Evolutionary conservation across 495 filamentous ascomycete genomes (phyloP), one percentile per base, ranked within the genome.

Genomic region (Aspergillus conjunctus): DNA sequence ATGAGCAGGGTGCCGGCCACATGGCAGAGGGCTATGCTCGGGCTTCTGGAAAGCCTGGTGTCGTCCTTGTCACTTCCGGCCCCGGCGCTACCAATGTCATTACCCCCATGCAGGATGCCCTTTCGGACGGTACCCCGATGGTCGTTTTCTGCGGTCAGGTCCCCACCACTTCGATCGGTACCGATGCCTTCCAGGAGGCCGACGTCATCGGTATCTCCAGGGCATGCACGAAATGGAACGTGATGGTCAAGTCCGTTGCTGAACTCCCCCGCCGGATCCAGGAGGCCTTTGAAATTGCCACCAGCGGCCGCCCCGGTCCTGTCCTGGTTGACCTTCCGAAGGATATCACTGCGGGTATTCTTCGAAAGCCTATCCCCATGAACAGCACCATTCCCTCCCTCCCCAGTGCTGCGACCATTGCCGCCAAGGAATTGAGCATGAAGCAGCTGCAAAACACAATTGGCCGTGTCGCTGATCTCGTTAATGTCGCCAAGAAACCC

Each of bases 21-120:
- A 88, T 87, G 85, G 85, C 85, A 3, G 81, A 88, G 61, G 85
- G 85, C 20, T 88, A 87, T 68, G 83, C 85, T 17, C 74, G 83
- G 26, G 85, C 81, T 34, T 81, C 78, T 32, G 82, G 83, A 18
- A 82, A 81, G 59, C 83, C 84, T 18, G 84, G 85, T 54, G 83
- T 88, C 18, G 82, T 88, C 41, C 69, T 87, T 9, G 85, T 87
- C 22, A 88, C 85, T 17, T 87, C 84, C 17, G 85, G 85, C 32
- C 85, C 85, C n/a, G 85, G 85, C 34, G 83, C 82, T 14, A 85
- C 85, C 21, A 88, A 87, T 64, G 78, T 86, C 10, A 74, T 87
- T 37, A 88, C 85, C 18, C 83, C 83, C 3, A 83, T 87, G 75
- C 82, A 85, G 65, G 83, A 87, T 65, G 85, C 85, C 7, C 74